Conservation (phyloP, 1,284 basidiomycete genomes). For the Melampsora americana region DNA sequence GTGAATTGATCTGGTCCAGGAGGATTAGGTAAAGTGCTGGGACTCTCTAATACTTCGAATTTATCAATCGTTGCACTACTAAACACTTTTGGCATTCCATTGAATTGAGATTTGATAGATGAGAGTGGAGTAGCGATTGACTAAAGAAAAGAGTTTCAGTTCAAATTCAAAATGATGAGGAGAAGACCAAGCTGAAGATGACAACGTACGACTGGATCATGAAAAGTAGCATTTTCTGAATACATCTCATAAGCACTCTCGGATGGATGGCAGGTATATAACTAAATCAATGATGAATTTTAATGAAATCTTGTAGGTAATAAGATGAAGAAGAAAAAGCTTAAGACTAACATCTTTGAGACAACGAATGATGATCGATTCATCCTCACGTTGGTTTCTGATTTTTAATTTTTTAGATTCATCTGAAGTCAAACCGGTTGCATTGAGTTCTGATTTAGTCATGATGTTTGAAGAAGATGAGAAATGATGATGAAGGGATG, state of each 20-base stretch:
- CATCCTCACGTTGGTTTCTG: constrained; percentile 36
- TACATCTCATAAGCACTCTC: constrained; percentile 43
- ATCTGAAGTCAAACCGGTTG: constrained; percentile 39
- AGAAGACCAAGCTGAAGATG: neutral
- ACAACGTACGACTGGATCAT: constrained; percentile 44
- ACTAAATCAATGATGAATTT: neutral
- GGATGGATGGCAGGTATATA: constrained; percentile 43
- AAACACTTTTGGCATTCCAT: constrained; percentile 45
- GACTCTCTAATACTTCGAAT: constrained; percentile 43
- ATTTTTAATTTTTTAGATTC: constrained; percentile 11
- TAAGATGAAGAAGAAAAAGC: neutral
- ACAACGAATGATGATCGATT: constrained; percentile 36
- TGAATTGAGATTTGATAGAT: constrained; percentile 45
- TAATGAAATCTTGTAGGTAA: no score
- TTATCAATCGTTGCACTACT: constrained; percentile 44
- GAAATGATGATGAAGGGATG: no score
- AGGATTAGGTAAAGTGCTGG: constrained; percentile 34
- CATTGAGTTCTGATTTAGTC: constrained; percentile 32
- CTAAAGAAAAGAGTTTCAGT: neutral
- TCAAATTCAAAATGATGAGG: neutral
- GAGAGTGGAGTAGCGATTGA: constrained; percentile 41
- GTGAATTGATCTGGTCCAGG: constrained; percentile 43
- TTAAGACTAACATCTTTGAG: constrained; percentile 34
- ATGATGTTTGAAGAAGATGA: constrained; percentile 6
- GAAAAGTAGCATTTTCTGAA: constrained; percentile 45